Base-by-base conservation (phyloP, 192 early-diverging fungal species). In the Jimgerdemannia lactiflua region DNA sequence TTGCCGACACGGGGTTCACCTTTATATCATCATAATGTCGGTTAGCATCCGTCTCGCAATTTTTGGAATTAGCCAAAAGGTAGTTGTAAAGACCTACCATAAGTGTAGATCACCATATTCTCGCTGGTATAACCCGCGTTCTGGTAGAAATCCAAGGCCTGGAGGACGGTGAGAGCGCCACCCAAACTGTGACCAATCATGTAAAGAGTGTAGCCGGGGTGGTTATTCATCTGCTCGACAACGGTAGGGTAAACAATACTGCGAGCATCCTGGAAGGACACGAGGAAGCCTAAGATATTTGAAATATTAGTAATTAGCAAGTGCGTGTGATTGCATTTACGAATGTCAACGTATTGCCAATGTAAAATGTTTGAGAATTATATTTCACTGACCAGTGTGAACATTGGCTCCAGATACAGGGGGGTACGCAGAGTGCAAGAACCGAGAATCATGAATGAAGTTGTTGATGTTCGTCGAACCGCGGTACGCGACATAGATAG, bases 111-210 rank as follows among this genome's bases (percentile, higher is more conserved):
- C 8, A 14, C 14, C 49, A 59, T 59, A 6, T 10, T 59, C 8
- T 6, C 0, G 49, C 8, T 59, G 14, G 8, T 59, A 14, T 59
- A 59, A 14, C 49, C 49, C 49, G 49, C 49, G 14, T 59, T 59
- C 17, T 75, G 71, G 49, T 77, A 77, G 10, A 81, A 71, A 70
- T 81, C 80, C 68, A 81, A 63, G 10, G 70, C 71, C 43, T 75
- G 70, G 43, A 81, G 39, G 3, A 71, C 40, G 41, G 80, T 72
- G 6, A 74, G 39, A 18, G 80, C 80, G 71, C 70, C 80, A 29
- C 80, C 80, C 49, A 81, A 74, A 0, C 76, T 78, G 20, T 81
- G 80, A 6, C 80, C 78, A 63, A 75, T 42, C n/a, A 80, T 70
- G 11, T 67, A 39, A 43, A 80, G 69, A 19, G 44, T 74, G 43